These are phyloP conservation scores for Fusarium sp. DNA, from an alignment of 2,329 filamentous ascomycete species.

Conservation along the genomic window DNA sequence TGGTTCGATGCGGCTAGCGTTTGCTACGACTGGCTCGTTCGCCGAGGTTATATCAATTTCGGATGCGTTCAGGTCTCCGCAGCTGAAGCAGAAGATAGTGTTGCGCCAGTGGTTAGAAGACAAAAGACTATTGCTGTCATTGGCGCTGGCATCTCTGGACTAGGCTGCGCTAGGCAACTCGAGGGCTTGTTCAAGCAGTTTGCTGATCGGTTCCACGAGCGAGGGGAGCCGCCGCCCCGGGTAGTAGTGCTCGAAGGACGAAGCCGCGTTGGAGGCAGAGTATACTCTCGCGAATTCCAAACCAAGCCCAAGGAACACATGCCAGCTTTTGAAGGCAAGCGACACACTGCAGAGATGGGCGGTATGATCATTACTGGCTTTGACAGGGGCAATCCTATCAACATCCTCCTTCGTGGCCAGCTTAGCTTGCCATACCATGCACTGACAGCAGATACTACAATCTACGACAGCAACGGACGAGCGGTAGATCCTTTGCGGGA, in stretches of 20 bases:
- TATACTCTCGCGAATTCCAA: conserved; percentile 81
- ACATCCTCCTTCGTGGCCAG: conserved; percentile 89
- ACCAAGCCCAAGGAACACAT: conserved; percentile 63
- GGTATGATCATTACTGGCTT: conserved; percentile 99
- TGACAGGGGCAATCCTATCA: conserved; percentile 92
- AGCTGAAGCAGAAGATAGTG: conserved; percentile 55
- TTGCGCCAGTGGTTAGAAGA: conserved; percentile 52
- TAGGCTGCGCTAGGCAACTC: conserved; percentile 91
- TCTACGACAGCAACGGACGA: conserved; percentile 85
- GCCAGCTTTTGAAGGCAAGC: conserved; percentile 63
- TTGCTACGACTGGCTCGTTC: conserved; percentile 91
- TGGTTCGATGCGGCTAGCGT: conserved; percentile 91
- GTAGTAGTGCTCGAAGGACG: conserved; percentile 88
- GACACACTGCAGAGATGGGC: conserved; percentile 92
- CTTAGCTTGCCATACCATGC: conserved; percentile 86
- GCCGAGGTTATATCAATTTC: conserved; percentile 95
- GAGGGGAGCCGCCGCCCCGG: conserved; percentile 73
- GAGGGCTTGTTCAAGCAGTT: conserved; percentile 87
- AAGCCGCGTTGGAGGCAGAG: conserved; percentile 85
- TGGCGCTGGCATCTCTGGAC: conserved; percentile 91
- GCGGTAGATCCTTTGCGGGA: conserved; percentile 83
- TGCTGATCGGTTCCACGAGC: conserved; percentile 69
- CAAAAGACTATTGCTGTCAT: conserved; percentile 84
- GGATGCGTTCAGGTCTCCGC: conserved; percentile 77
- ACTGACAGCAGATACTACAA: conserved; percentile 80